These are phyloP conservation scores for Lasiodiplodia hormozganensis DNA, from an alignment of 2,329 filamentous ascomycete genomes.

Conservation along the genomic window DNA sequence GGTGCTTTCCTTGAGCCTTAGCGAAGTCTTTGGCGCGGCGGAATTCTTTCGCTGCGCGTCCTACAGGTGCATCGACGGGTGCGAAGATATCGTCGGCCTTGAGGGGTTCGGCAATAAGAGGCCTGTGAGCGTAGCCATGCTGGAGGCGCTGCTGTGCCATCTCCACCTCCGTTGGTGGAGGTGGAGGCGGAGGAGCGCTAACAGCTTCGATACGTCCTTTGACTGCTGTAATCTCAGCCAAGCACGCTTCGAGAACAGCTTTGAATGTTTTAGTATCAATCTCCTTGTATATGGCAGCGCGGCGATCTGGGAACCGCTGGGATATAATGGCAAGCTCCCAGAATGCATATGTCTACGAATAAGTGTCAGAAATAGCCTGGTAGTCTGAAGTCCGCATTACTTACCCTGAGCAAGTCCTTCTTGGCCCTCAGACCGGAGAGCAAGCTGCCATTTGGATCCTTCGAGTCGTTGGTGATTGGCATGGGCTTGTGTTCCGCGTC, in stretches of 20 bases:
- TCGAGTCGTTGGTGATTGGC: conserved; percentile 83
- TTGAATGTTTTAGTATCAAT: conserved; percentile 87
- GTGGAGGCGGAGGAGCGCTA: conserved; percentile 41
- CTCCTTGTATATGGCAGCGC: conserved; percentile 83
- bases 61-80: conserved; percentile 46
- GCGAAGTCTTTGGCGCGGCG: conserved; percentile 51
- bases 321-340: conserved; percentile 89
- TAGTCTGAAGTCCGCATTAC: conserved; percentile 32
- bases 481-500: conserved; percentile 53
- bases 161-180: conserved; percentile 48
- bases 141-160: conserved; percentile 6
- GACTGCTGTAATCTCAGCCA: conserved; percentile 72
- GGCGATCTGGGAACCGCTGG: conserved; percentile 73
- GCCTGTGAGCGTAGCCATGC: conserved; percentile 41
- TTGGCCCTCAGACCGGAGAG: conserved; percentile 84
- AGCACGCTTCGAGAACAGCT: conserved; percentile 74
- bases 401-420: conserved; percentile 75
- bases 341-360: conserved; percentile 75
- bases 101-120: conserved; percentile 54
- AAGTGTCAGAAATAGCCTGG: conserved; percentile 31
- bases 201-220: conserved; percentile 68
- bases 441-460: conserved; percentile 89
- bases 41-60: conserved; percentile 47
- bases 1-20: conserved; percentile 52
- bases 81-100: conserved; percentile 57